These are phyloP conservation scores for Rubroboletus satanas DNA, from an alignment of 768 basidiomycete genomes.

Conservation along the genomic window DNA sequence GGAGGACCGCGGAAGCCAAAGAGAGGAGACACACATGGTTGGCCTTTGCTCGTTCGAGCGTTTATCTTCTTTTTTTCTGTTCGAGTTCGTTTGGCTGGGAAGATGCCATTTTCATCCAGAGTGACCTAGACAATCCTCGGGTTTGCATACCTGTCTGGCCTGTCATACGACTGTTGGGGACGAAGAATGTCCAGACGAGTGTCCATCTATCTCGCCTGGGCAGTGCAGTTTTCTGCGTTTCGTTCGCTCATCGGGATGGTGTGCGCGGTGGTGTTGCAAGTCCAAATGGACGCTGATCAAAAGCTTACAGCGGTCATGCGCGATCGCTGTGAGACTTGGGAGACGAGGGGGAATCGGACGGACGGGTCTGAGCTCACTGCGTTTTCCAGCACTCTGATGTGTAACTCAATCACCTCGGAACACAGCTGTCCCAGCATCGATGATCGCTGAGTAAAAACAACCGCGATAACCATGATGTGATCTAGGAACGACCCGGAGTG, in stretches of 20 bases:
- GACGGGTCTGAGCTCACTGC: background rate
- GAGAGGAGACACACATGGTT: slow-evolving; percentile 44
- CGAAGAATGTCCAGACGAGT: too few species aligned
- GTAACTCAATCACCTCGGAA: background rate
- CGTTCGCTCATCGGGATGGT: too few species aligned
- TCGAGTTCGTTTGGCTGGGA: slow-evolving; percentile 27
- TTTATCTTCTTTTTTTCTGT: slow-evolving; percentile 44
- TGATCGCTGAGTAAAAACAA: background rate
- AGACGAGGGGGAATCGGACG: background rate
- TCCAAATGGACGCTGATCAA: background rate
- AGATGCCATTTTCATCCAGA: too few species aligned
- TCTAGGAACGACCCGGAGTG: too few species aligned
- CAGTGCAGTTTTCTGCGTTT: too few species aligned
- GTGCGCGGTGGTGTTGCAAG: too few species aligned
- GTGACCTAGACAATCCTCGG: too few species aligned
- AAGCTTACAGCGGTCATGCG: background rate
- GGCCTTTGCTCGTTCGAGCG: slow-evolving; percentile 53
- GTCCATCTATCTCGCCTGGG: too few species aligned
- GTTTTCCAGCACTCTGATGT: background rate
- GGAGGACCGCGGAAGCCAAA: background rate
- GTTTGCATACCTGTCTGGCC: too few species aligned
- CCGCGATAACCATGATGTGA: too few species aligned
- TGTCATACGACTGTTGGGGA: too few species aligned
- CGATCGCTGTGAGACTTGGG: background rate
- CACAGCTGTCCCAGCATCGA: too few species aligned